Evolutionary conservation across 2,329 filamentous ascomycete species (phyloP), one percentile per base, ranked within the genome.

Genomic region (Trematosphaeria pertusa): DNA sequence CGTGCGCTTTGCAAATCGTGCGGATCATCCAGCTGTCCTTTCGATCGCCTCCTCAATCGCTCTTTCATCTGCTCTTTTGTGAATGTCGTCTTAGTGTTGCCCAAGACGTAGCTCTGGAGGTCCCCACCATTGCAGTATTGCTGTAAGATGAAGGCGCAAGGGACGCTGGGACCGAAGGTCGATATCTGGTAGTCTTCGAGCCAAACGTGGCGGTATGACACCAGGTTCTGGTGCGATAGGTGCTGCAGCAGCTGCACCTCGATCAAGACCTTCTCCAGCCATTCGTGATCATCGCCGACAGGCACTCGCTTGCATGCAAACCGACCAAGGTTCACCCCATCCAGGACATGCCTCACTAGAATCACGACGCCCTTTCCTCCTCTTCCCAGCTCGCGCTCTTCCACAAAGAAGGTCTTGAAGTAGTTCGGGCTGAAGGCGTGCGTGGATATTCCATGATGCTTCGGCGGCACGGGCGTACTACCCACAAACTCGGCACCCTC

Each of bases 251-350:
- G 79, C 72, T 96, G 91, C 2, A 99, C 95, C 72, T 99, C 94
- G 35, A 94, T 82, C 40, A 99, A 78, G 2, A 97, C 87, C 73
- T 97, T 97, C 71, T 96, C 91, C 11, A 99, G 78, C 95, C 94
- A 97, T 51, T 87, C 85, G 64, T 97, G 93, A 62, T 97, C 90
- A 64, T 99, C 88, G 11, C 94, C 77, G 1, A 99, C 94, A 0
- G 94, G 95, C 0, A 99, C 92, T 35, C 95, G 85, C 73, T 99
- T 99, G 78, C 94, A 99, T 10, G 94, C 94, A 72, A 96, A 99
- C 55, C 94, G 83, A 1, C 94, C 94, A 1, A 99, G 79, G 22
- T 86, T 83, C 34, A 96, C 93, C 17, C 90, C 87, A 69, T 97
- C 94, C 47, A 99, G 84, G 57, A 96, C 82, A 73, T 99, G 94